Conservation (phyloP, 1,284 basidiomycete genomes). For the Malassezia equina region DNA sequence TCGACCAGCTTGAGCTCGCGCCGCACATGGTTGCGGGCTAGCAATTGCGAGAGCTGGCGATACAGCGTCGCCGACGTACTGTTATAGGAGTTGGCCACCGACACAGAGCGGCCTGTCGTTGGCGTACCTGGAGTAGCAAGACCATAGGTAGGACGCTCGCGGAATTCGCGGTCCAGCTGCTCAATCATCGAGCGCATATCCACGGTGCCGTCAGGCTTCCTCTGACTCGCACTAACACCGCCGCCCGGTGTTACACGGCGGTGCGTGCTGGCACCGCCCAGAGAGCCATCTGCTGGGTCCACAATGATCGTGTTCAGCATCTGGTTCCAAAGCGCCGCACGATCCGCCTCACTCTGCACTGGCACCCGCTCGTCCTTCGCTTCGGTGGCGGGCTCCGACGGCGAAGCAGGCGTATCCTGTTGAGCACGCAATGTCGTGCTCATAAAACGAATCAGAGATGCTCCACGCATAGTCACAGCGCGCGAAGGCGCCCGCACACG, state of each 20-base stretch:
- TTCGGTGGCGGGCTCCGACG: neutral
- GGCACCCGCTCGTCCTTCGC: neutral
- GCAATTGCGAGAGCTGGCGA: constrained; percentile 9
- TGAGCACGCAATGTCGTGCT: neutral
- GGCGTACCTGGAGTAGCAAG: constrained; percentile 5
- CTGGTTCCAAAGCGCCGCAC: constrained; percentile 17
- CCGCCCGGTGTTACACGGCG: neutral
- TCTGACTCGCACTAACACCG: neutral
- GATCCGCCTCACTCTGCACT: neutral
- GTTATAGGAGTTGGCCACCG: constrained; percentile 3
- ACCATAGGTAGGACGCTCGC: constrained; percentile 9
- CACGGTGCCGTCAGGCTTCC: neutral
- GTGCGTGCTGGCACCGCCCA: neutral
- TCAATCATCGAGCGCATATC: neutral
- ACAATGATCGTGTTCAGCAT: constrained; percentile 20
- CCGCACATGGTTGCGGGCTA: constrained; percentile 32
- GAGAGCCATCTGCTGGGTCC: constrained; percentile 6
- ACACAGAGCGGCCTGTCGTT: constrained; percentile 13
- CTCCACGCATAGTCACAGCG: neutral
- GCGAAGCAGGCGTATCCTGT: neutral
- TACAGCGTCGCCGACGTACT: constrained; percentile 9
- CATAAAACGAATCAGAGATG: neutral
- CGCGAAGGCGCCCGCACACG: neutral
- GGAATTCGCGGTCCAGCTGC: constrained; percentile 15
- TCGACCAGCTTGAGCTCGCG: constrained; percentile 36